Base-by-base conservation (phyloP, 768 basidiomycete genomes). In the Cantharellus anzutake region DNA sequence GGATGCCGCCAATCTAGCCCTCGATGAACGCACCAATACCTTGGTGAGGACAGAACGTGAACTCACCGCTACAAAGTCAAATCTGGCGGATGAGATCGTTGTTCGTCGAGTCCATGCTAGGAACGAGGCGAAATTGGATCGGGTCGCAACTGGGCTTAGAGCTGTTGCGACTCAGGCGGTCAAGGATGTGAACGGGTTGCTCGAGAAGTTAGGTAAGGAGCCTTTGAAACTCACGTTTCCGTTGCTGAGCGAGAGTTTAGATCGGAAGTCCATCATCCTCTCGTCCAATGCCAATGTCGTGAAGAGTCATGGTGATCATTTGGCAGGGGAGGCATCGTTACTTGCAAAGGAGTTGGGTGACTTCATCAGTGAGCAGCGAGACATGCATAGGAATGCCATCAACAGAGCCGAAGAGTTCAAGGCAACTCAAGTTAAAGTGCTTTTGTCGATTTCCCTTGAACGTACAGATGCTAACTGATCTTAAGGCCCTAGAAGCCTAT, bases 171-270 rank as follows among this genome's bases (percentile, higher is more conserved):
- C 75, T n/a, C 80, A 89, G 63, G 82, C 81, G 61, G 71, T 87
- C 16, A 73, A 74, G 4, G 87, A 96, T 67, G 74, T 93, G 42
- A 70, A 69, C 1, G 79, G 80, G 0, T 71, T 93, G 34, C 88
- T 90, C 63, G 80, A 80, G 50, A 96, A 94, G 71, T 78, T 96
- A 52, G 85, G 91, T 91, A 48, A 48, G 44, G 66, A 66, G 80
- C 65, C 35, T 35, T 35, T 3, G 40, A 4, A 48, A 51, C 20
- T 4, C 38, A 62, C 37, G 7, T 39, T 16, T 16, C 14, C 4
- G 57, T 40, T 4, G 20, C 48, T 66, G 20, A 59, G 29, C 34
- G 4, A 37, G 29, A 37, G 4, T 59, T 3, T 63, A 93, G 91
- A 86, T 48, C 84, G 92, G 61, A 91, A 86, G 66, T 72, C 79